These are phyloP conservation scores for Aspergillus novofumigatus DNA, from an alignment of 2,329 filamentous ascomycete genomes.

Conservation along the genomic window DNA sequence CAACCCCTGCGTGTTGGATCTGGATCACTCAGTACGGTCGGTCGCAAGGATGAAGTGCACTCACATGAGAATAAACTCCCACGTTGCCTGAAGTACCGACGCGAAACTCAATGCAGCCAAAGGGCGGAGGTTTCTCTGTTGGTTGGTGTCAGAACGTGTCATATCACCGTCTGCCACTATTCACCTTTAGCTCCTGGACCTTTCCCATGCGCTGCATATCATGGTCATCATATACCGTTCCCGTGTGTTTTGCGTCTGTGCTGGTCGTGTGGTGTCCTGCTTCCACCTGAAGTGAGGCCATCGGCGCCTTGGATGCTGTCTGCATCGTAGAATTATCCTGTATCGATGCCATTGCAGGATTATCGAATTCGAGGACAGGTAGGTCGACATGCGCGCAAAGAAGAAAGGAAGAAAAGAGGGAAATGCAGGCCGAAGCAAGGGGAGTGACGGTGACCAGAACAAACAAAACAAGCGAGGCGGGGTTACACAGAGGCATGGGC, in stretches of 20 bases:
- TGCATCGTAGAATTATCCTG: background rate
- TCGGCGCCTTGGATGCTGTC: background rate
- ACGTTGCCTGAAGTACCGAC: conserved; percentile 33
- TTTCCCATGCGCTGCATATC: conserved; percentile 32
- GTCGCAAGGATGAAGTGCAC: background rate
- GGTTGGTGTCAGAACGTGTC: background rate
- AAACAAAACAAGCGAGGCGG: background rate
- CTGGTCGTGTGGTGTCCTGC: background rate
- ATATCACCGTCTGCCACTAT: background rate
- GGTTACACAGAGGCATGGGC: background rate
- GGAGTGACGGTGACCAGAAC: background rate
- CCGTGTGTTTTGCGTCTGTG: background rate
- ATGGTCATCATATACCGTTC: conserved; percentile 18
- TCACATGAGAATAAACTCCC: conserved; percentile 34
- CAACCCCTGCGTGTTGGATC: conserved; percentile 21
- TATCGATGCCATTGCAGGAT: background rate
- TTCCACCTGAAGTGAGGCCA: conserved; percentile 6
- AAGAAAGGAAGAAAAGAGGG: background rate
- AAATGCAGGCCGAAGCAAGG: background rate
- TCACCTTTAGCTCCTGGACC: conserved; percentile 26
- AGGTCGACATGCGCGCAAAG: background rate
- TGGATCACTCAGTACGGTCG: background rate
- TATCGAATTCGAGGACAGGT: background rate
- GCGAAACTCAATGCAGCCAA: conserved; percentile 33
- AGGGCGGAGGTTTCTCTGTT: conserved; percentile 29